Base-by-base conservation (phyloP, 768 basidiomycete genomes). In the Naganishia onofrii region DNA sequence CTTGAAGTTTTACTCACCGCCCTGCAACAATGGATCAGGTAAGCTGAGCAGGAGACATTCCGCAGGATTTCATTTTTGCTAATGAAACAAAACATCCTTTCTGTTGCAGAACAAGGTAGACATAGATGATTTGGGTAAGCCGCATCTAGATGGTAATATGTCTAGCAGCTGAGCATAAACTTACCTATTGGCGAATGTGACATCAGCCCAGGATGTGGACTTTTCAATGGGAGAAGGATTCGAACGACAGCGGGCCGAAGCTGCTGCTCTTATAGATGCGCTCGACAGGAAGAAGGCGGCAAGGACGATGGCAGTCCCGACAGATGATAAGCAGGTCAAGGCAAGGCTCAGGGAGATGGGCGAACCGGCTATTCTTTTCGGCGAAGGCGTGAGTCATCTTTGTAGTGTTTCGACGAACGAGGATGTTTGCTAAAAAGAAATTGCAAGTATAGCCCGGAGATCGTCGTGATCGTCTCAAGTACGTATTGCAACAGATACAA, bases 281-380 rank as follows among this genome's bases (percentile, higher is more conserved):
- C 87, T 99, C n/a, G 96, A 99, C 79, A 87, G 94, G 74, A 96
- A 95, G 85, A 96, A 96, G 85, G 90, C 92, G 76, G 90, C 94
- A 15, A 86, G 96, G 73, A 89, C 85, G 70, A 87, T 97, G 82
- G 96, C 94, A 8, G 93, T 98, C 12, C 96, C 96, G 9, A 99
- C 96, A 8, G 95, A 98, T 81, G 96, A 98, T 81, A 90, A 87
- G 76, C 89, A 90, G 74, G 96, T 99, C 76, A 90, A 90, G 78
- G 88, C 89, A 46, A 85, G 91, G 69, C 84, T 99, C 70, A 85
- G 96, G 68, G 92, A 95, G 82, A 88, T 96, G 75, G 94, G 92
- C 46, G 92, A 99, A 80, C 96, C 96, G 46, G 94, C 98, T 76
- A 97, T 94, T 6, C 85, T 98, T 31, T 99, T 98, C 75, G 96